Base-by-base conservation (phyloP, 495 filamentous ascomycete genomes). In the Penicillium nucicola region DNA sequence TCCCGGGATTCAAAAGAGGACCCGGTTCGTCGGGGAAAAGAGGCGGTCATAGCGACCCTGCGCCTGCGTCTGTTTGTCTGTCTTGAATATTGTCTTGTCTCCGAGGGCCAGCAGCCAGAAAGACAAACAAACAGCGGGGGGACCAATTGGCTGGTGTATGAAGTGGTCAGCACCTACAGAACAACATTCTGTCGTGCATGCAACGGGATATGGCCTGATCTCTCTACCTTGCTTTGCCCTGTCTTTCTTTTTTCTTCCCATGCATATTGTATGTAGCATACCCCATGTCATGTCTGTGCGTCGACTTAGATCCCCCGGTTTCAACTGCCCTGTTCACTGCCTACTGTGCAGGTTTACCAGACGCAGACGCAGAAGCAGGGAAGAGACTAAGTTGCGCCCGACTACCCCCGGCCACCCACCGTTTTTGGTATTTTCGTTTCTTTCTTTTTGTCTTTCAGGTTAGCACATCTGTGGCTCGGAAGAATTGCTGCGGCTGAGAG, bases 401-500 rank as follows among this genome's bases (percentile, higher is more conserved):
- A 12, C 14, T n/a, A 38, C 35, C 45, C 35, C 44, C 3, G 35
- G 15, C 22, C 20, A 37, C 17, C 23, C 17, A 5, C 31, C 44
- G 28, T 13, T 22, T 17, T 13, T 22, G 13, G 13, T 33, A 33
- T 31, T 48, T 34, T 12, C 39, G 11, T 9, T 32, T 14, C 22
- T 30, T 5, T 15, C 25, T 34, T 12, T n/a, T 5, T 15, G 36
- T 34, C 12, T n/a, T n/a, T n/a, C 19, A n/a, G 23, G 22, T 13
- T 11, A 19, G 19, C 13, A 34, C 37, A 34, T 38, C n/a, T 50
- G 39, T 42, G 38, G 38, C 38, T 50, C 48, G 48, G 48, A 50
- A 43, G 38, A 48, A 42, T 50, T 30, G 40, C 49, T 51, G 50
- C 38, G 14, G 43, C 42, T 44, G 49, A 53, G 39, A 46, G 20